Conservation (phyloP, 441 rosid genomes). For the Brassica hybrid region DNA sequence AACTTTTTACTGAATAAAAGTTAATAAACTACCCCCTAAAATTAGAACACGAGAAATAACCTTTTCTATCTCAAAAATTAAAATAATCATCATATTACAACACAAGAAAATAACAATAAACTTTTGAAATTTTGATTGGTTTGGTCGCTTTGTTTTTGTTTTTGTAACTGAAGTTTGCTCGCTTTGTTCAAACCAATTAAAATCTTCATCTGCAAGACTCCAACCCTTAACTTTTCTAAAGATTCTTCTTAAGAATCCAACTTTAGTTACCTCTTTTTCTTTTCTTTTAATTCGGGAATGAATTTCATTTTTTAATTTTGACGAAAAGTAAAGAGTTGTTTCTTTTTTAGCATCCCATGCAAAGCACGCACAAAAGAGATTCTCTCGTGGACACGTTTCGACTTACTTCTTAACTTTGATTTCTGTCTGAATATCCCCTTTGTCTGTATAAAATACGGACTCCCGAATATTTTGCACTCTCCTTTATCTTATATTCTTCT, state of each 20-base stretch:
- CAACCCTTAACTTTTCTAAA: conserved; percentile 46
- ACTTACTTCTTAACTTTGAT: conserved; percentile 37
- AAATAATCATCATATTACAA: no score
- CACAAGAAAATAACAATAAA: no score
- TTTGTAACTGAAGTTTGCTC: conserved; percentile 4
- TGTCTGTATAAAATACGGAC: conserved; percentile 43
- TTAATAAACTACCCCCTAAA: no score
- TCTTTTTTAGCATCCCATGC: conserved; percentile 48
- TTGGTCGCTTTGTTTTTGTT: no score
- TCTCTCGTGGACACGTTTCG: conserved; percentile 46
- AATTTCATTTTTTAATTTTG: conserved; percentile 2
- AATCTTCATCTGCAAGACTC: conserved; percentile 48
- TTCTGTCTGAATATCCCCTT: conserved; percentile 47
- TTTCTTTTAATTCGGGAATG: conserved; percentile 36
- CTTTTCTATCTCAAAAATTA: no score
- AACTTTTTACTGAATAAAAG: no score
- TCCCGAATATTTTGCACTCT: conserved; percentile 25
- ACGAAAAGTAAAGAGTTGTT: conserved; percentile 40
- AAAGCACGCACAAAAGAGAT: conserved; percentile 44
- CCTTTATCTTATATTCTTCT: conserved; percentile 30
- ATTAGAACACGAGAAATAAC: no score
- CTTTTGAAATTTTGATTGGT: no score
- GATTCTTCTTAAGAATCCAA: no score
- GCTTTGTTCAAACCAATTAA: conserved; percentile 42
- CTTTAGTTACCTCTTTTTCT: conserved; percentile 39